Conservation (phyloP, 371 early-diverging fungal species). For the Mortierella sp. region DNA sequence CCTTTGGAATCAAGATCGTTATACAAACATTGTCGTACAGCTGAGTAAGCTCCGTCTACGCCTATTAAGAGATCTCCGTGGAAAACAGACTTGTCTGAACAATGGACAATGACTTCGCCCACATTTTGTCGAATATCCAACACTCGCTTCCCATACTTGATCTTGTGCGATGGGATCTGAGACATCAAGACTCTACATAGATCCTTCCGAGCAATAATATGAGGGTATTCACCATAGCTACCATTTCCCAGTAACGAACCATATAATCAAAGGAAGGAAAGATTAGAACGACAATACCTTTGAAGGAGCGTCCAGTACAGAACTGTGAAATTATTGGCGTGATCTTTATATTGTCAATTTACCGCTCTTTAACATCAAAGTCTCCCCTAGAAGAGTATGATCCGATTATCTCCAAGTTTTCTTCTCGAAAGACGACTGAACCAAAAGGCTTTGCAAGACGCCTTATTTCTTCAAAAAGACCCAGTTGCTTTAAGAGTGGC, state of each 20-base stretch:
- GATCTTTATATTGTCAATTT: not conserved
- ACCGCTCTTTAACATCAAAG: conserved; percentile 36
- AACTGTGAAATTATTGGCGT: too few relatives aligned
- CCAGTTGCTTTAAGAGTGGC: conserved; percentile 28
- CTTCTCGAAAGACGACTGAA: conserved; percentile 24
- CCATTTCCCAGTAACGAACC: too few relatives aligned
- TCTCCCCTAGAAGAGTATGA: conserved; percentile 15
- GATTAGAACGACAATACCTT: too few relatives aligned
- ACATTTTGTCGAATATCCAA: conserved; percentile 31
- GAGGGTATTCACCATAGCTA: conserved; percentile 37
- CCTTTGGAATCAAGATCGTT: conserved; percentile 20
- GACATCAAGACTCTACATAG: conserved; percentile 23
- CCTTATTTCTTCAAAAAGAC: conserved; percentile 31
- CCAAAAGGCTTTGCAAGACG: conserved; percentile 37
- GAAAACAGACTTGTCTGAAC: conserved; percentile 32
- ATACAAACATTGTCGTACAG: conserved; percentile 36
- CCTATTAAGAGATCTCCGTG: conserved; percentile 41
- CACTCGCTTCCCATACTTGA: conserved; percentile 40
- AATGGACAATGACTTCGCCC: conserved; percentile 28
- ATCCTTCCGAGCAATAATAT: conserved; percentile 33
- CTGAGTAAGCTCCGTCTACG: conserved; percentile 36
- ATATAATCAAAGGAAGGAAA: too few relatives aligned
- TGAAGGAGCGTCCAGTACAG: too few relatives aligned
- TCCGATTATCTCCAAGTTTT: conserved; percentile 14
- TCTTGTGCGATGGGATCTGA: conserved; percentile 31